A percentile compares a stretch with the other conserved stretches of the same genome.
Conservation (phyloP, 73 alveolate species). For the Tetrahymena borealis region DNA sequence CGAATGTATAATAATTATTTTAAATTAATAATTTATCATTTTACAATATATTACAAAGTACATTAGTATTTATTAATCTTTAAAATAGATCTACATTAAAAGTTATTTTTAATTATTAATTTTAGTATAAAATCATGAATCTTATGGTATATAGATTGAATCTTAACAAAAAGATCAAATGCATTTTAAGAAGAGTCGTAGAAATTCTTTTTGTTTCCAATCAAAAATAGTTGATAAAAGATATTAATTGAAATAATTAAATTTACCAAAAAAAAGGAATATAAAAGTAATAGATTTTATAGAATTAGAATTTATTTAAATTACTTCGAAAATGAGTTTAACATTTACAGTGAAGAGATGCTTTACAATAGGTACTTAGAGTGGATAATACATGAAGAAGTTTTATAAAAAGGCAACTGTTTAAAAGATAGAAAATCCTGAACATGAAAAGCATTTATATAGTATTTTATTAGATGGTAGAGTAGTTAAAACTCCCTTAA, state of each 20-base stretch:
- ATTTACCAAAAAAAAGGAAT: background rate
- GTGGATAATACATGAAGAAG: background rate
- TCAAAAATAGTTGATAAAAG: background rate
- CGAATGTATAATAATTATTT: too few relatives aligned
- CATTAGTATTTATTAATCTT: too few relatives aligned
- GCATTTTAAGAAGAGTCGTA: background rate
- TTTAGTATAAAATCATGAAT: too few relatives aligned
- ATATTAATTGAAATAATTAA: background rate
- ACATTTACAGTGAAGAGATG: background rate
- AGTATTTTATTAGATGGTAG: slow-evolving; percentile 17
- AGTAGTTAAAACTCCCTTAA: slow-evolving; percentile 18
- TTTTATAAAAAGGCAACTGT: slow-evolving; percentile 4
- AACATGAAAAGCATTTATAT: background rate
- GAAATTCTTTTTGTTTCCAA: background rate
- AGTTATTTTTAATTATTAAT: too few relatives aligned
- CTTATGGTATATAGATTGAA: too few relatives aligned
- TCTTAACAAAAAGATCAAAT: too few relatives aligned
- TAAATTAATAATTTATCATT: too few relatives aligned
- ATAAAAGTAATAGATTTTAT: too few relatives aligned
- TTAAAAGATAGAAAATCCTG: background rate
- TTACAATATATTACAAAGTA: too few relatives aligned
- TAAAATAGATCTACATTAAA: too few relatives aligned
- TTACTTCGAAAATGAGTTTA: background rate
- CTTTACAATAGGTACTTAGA: background rate
- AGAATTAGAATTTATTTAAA: too few relatives aligned